Percentiles rank a stretch among this genome's conserved stretches.
Evolutionary conservation across 495 filamentous ascomycete species (phyloP).

Genomic region (Penicillium arizonense): DNA sequence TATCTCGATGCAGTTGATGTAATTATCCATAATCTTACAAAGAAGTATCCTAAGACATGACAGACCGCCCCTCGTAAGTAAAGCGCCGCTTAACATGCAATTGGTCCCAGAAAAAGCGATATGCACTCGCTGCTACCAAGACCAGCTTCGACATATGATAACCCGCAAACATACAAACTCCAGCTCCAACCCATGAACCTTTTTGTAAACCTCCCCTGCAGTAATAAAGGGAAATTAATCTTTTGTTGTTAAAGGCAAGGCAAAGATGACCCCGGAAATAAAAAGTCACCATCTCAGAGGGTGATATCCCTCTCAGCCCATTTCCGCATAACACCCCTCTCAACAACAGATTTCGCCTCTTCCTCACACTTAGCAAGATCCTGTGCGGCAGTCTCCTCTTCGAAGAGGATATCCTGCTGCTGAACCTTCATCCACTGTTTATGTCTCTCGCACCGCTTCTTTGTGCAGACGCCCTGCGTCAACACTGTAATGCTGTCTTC

Average conservation of each 20-base stretch:
- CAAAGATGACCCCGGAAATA: background rate
- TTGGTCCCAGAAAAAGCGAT: background rate
- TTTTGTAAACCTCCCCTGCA: slow-evolving; percentile 11
- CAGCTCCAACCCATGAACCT: slow-evolving; percentile 28
- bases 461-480: slow-evolving; percentile 48
- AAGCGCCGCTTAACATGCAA: slow-evolving; percentile 20
- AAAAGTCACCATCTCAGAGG: slow-evolving; percentile 12
- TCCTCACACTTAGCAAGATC: slow-evolving; percentile 43
- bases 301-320: slow-evolving; percentile 40
- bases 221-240: slow-evolving; percentile 34
- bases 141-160: slow-evolving; percentile 5
- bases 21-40: slow-evolving; percentile 20
- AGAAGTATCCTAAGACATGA: slow-evolving; percentile 2
- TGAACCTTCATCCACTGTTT: slow-evolving; percentile 52
- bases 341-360: slow-evolving; percentile 45
- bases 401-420: slow-evolving; percentile 49
- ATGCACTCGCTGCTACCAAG: background rate
- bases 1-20: slow-evolving; percentile 15
- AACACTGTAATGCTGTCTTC: slow-evolving; percentile 30
- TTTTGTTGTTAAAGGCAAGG: slow-evolving; percentile 5
- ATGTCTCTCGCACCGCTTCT: slow-evolving; percentile 53
- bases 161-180: slow-evolving; percentile 28
- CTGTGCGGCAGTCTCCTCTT: slow-evolving; percentile 38
- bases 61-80: slow-evolving; percentile 9
- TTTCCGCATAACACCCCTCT: slow-evolving; percentile 46